These are phyloP conservation scores for Coniochaeta hoffmannii DNA, from an alignment of 2,329 filamentous ascomycete species.

Conservation along the genomic window DNA sequence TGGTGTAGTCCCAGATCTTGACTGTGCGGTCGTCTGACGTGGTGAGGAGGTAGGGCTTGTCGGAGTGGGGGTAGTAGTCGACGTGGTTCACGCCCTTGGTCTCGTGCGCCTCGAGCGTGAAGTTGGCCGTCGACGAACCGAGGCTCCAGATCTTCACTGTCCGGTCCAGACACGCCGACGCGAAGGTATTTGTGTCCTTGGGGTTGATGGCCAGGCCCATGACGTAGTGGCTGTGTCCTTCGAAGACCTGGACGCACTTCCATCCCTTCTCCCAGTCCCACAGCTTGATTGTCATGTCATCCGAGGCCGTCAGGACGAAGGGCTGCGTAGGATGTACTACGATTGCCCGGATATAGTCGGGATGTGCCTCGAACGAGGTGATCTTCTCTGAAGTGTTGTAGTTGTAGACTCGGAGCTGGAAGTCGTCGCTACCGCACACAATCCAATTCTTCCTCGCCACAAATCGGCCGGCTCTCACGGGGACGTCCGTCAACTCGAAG, in stretches of 20 bases:
- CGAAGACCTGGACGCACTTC: constrained; percentile 96
- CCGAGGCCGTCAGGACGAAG: constrained; percentile 90
- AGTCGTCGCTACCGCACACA: constrained; percentile 90
- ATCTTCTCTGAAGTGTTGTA: constrained; percentile 99
- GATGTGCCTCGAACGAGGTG: constrained; percentile 92
- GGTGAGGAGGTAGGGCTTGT: constrained; percentile 83
- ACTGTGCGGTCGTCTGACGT: constrained; percentile 95
- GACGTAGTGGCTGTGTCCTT: constrained; percentile 84
- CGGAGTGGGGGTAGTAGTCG: constrained; percentile 73
- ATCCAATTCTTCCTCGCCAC: constrained; percentile 99
- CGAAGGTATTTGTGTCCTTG: constrained; percentile 89
- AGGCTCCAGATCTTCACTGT: constrained; percentile 83
- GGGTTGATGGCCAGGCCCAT: constrained; percentile 97
- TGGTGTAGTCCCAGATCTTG: constrained; percentile 99
- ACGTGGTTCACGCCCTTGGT: constrained; percentile 97
- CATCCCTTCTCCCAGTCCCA: constrained; percentile 99
- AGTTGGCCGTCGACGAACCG: constrained; percentile 88
- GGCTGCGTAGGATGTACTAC: constrained; percentile 92
- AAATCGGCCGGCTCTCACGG: constrained; percentile 92
- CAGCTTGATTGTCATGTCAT: constrained; percentile 97
- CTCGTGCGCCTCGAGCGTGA: constrained; percentile 94
- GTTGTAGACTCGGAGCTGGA: constrained; percentile 84
- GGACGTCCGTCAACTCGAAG: constrained; percentile 97
- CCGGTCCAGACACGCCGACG: constrained; percentile 88
- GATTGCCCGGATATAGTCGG: constrained; percentile 96